Evolutionary conservation across 1,139 yeast species (phyloP).

Genomic region (Pichia sp.): DNA sequence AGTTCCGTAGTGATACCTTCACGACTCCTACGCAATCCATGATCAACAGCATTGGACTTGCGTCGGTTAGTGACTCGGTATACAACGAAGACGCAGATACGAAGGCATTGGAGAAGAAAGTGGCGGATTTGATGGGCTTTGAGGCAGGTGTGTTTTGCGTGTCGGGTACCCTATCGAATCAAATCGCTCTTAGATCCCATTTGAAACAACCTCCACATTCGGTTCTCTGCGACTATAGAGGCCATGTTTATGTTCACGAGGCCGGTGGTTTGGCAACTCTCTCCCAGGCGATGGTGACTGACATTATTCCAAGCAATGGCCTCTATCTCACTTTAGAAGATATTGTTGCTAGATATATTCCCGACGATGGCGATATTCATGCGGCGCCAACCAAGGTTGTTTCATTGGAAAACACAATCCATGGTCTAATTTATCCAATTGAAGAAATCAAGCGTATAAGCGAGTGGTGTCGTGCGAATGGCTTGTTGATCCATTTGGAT

Average conservation of each 20-base stretch:
- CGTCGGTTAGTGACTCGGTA: constrained; percentile 82
- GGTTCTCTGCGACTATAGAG: constrained; percentile 75
- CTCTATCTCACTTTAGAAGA: constrained; percentile 75
- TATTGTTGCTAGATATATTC: constrained; percentile 55
- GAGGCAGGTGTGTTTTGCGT: constrained; percentile 81
- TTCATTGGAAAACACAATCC: constrained; percentile 82
- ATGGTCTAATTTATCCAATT: constrained; percentile 75
- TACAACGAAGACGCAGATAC: constrained; percentile 80
- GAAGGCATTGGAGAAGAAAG: constrained; percentile 54
- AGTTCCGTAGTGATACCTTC: constrained; percentile 82
- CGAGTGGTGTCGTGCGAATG: constrained; percentile 61
- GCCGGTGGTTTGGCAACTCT: constrained; percentile 89
- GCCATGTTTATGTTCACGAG: constrained; percentile 78
- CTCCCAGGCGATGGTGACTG: constrained; percentile 88
- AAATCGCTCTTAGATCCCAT: constrained; percentile 75
- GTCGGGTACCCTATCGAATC: constrained; percentile 89
- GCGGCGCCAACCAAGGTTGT: constrained; percentile 83
- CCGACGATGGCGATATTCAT: constrained; percentile 81
- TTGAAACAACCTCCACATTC: constrained; percentile 83
- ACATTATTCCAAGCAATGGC: constrained; percentile 74
- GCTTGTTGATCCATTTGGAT: constrained; percentile 73
- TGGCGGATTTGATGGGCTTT: constrained; percentile 71
- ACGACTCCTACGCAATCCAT: constrained; percentile 81
- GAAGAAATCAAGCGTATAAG: constrained; percentile 75
- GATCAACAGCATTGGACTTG: constrained; percentile 55